Evolutionary conservation across 306 rosid species (phyloP), one percentile per base, ranked within the genome.

Genomic region (Notholithocarpus densiflorus): DNA sequence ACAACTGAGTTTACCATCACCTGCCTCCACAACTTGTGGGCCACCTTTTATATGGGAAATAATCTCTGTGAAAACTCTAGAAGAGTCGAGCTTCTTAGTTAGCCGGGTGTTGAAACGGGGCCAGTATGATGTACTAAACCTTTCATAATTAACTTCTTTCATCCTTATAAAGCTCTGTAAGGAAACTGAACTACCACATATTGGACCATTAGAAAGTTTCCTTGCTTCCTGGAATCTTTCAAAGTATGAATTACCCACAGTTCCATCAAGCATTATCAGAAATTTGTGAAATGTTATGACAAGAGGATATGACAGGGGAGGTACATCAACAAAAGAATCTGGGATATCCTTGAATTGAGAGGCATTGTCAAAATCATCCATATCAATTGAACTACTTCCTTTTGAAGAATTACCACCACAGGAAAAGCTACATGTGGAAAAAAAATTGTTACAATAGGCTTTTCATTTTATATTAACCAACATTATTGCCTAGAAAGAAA

Each of bases 181-280:
- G 31, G 88, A 78, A 80, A 89, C 81, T 2, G 94, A 91, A 27
- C 86, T 84, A 64, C 84, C 77, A 53, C 56, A 26, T 54, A 40
- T 78, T 55, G 79, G 84, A 72, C 57, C 60, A 56, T 9, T 10
- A 74, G 82, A 45, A 10, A 71, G 68, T 17, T 73, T 48, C 62
- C 72, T 56, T 12, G 80, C 43, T 51, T 80, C 89, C 6, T 37
- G 72, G 70, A 93, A 91, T 65, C 92, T 88, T 71, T 82, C 91
- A 75, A 93, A 93, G 84, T 76, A 93, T 6, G 98, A 91, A 75
- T 88, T 82, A 27, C 88, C 79, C 76, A 93, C 29, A 54, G 94
- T 85, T 75, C 94, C 90, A 81, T 93, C 94, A 40, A 93, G 93
- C 98, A 93, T 93, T 92, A 91, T 86, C 77, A 93, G 66, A 82